Base-by-base conservation (phyloP, 2,329 filamentous ascomycete species). In the Penicillium sp. region DNA sequence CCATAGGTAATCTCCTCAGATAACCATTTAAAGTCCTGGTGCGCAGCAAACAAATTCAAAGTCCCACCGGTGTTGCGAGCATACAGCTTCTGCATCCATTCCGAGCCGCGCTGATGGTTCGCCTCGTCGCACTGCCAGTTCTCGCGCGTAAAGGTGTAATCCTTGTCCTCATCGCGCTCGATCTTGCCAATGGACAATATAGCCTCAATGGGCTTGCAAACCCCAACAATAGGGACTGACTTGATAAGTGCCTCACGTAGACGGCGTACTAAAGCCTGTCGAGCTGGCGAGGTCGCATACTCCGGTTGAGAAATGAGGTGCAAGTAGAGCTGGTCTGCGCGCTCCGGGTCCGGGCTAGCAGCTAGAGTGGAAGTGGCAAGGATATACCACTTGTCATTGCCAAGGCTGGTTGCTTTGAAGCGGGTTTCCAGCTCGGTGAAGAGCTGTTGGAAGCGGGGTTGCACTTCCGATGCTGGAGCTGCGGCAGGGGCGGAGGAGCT, bases 1-100 rank as follows among this genome's bases (percentile, higher is more conserved):
- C 78, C 78, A 77, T 96, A 96, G 2, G 85, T 86, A 14, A 89
- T 84, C 19, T 89, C 89, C 50, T 91, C 81, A 73, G 92, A 90
- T 75, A 96, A 83, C 68, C 86, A 87, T 10, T 84, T 80, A 71
- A 96, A 92, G 31, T 77, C 72, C 21, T 58, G 59, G 49, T 75
- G 72, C 25, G 70, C 69, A 14, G 39, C 55, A 49, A 74, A 72
- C 35, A 73, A 25, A 43, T 72, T 65, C 58, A 74, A 50, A 4
- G 71, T 74, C 72, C 53, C 58, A 1, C 51, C 58, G 8, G 66
- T 75, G 61, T 87, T 82, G 42, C 80, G 77, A 50, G 79, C 73
- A 67, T 87, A 87, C 10, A 88, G 75, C 48, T 82, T 81, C 46
- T 77, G 73, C 58, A 86, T 77, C 85, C 85, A 88, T 5, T 72